Percentiles rank a stretch among this genome's conserved stretches.
These are phyloP conservation scores for Escovopsis sp. DNA, from an alignment of 2,329 filamentous ascomycete genomes.

Conservation along the genomic window DNA sequence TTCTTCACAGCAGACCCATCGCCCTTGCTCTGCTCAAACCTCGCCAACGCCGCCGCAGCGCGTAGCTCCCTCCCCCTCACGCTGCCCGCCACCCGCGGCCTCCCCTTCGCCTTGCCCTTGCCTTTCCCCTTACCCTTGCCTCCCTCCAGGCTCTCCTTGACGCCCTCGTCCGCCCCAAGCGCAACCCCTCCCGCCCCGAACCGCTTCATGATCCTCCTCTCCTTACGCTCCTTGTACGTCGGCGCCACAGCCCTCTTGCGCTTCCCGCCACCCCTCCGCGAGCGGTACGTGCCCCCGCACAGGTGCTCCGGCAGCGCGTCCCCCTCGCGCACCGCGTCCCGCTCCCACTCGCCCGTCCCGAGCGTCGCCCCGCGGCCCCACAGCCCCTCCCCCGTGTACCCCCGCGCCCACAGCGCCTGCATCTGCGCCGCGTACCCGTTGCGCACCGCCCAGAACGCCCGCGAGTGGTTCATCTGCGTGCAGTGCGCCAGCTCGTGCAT, in stretches of 20 bases:
- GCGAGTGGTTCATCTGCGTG: constrained; percentile 82
- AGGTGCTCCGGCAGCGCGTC: constrained; percentile 55
- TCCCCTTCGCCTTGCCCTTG: constrained; percentile 34
- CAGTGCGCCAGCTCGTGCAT: constrained; percentile 85
- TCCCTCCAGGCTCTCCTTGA: constrained; percentile 51
- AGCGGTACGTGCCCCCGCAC: constrained; percentile 67
- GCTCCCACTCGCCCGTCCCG: constrained; percentile 43
- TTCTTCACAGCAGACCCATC: constrained; percentile 22
- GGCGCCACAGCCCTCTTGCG: constrained; percentile 40
- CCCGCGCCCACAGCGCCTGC: constrained; percentile 51
- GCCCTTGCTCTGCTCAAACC: constrained; percentile 49
- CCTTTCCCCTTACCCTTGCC: constrained; percentile 27
- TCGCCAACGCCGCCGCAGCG: constrained; percentile 60
- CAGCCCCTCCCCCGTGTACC: constrained; percentile 67
- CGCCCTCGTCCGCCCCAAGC: constrained; percentile 53
- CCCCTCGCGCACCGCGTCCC: constrained; percentile 33
- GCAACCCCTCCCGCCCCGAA: constrained; percentile 57
- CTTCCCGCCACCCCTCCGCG: constrained; percentile 40
- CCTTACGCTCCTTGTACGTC: constrained; percentile 58
- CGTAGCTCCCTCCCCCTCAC: constrained; percentile 60
- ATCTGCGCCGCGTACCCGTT: constrained; percentile 60
- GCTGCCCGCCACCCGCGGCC: constrained; percentile 61
- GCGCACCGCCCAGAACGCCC: constrained; percentile 66
- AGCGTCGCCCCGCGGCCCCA: constrained; percentile 62
- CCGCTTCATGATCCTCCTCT: constrained; percentile 57